A percentile compares a stretch with the other conserved stretches of the same genome.
Conservation (phyloP, 352 stramenopile species). For the Pythium periplocum region DNA sequence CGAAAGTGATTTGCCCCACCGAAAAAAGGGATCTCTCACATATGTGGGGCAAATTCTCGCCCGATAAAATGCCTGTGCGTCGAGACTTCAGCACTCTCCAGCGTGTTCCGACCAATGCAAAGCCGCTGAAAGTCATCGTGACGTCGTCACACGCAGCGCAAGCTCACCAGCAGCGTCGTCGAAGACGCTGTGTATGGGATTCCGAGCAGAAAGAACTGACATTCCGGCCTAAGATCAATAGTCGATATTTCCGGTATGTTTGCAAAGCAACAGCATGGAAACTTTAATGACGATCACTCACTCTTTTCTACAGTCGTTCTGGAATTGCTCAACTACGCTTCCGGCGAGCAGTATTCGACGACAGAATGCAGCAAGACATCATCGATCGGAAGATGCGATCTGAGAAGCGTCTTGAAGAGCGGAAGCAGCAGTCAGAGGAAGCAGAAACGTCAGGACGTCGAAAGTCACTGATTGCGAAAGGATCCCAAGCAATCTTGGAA, state of each 20-base stretch:
- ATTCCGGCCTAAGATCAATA: constrained; percentile 57
- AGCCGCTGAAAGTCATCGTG: not conserved
- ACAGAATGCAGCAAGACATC: constrained; percentile 46
- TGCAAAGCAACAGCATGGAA: too few species aligned
- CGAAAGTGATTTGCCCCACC: not conserved
- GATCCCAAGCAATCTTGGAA: constrained; percentile 46
- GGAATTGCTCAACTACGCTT: constrained; percentile 9
- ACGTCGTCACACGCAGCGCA: too few species aligned
- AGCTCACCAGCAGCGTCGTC: not conserved
- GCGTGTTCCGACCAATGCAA: not conserved
- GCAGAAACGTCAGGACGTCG: constrained; percentile 16
- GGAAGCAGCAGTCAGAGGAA: constrained; percentile 18
- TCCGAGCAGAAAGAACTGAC: constrained; percentile 29
- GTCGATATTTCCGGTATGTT: constrained; percentile 11
- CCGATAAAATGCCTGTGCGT: constrained; percentile 42
- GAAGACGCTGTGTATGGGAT: constrained; percentile 10
- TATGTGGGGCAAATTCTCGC: constrained; percentile 45
- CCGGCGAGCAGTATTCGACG: not conserved
- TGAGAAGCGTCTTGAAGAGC: constrained; percentile 1
- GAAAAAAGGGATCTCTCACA: constrained; percentile 8
- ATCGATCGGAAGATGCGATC: constrained; percentile 15
- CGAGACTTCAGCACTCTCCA: constrained; percentile 5
- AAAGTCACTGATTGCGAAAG: constrained; percentile 33
- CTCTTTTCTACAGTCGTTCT: constrained; percentile 2
- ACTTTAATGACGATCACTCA: not conserved